Base-by-base conservation (phyloP, 139 green algal species). In the Haematococcus sp. region DNA sequence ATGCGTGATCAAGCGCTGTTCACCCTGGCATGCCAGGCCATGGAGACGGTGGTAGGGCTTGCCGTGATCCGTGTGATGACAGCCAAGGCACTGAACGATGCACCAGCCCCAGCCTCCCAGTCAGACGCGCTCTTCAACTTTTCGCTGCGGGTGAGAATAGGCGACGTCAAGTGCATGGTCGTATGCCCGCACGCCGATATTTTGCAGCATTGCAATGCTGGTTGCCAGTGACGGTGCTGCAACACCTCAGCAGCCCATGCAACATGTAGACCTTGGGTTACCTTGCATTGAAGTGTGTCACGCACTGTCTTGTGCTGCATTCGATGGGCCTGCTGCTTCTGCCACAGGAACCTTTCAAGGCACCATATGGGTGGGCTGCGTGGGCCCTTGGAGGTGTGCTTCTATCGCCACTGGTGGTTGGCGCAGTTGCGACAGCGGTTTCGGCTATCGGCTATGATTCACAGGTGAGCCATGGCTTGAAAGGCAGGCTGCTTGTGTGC, bases 301-400 rank as follows among this genome's bases (percentile, higher is more conserved):
- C 40, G 40, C 40, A 19, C 40, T 49, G 7, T 49, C 40, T 49
- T 11, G 11, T 49, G 40, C 40, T 49, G 7, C n/a, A n/a, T n/a
- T n/a, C n/a, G n/a, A n/a, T n/a, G n/a, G n/a, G 2, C 4, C 19
- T 27, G 3, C 7, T 71, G 25, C 32, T 31, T 4, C n/a, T 74
- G n/a, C n/a, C n/a, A 40, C 73, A 81, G 81, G 19, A 79, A 0
- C 88, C 91, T 1, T 92, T 96, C 75, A 68, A 56, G 25, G 77
- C 61, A 19, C 84, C 85, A 1, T 51, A 78, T 35, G 92, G 92
- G 5, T 97, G 92, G 92, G 69, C 87, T n/a, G 34, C 79, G 0
- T 97, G 92, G 92, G 92, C 46, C 2, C 55, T 93, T 25, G 30
- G 91, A 43, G 92, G 92, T 34, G 56, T 90, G 1, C 27, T 85